These are phyloP conservation scores for Pneumocystis jirovecii DNA, from an alignment of 1,139 yeast species.

Conservation along the genomic window DNA sequence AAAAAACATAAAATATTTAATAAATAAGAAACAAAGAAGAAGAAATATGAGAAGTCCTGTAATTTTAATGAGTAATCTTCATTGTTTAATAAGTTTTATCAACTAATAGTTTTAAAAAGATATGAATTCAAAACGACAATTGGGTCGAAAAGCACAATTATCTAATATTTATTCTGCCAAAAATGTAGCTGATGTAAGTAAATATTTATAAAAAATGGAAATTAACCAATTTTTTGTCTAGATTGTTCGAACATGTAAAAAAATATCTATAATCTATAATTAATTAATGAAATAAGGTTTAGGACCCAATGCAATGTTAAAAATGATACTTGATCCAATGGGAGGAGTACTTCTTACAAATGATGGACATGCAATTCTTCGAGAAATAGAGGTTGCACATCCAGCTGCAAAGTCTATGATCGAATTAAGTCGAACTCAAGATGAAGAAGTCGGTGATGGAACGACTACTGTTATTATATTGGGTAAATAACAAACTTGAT, in stretches of 20 bases:
- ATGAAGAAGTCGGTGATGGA: slow-evolving; percentile 98
- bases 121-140: slow-evolving; percentile 50
- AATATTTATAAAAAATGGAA: not conserved
- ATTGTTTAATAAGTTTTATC: not conserved
- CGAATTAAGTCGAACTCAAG: slow-evolving; percentile 91
- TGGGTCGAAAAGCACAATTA: slow-evolving; percentile 93
- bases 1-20: not conserved
- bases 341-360: slow-evolving; percentile 88
- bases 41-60: not conserved
- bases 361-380: slow-evolving; percentile 88
- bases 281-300: not conserved
- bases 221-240: not conserved
- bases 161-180: slow-evolving; percentile 97
- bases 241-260: slow-evolving; percentile 79
- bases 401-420: slow-evolving; percentile 99
- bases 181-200: slow-evolving; percentile 32
- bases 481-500: slow-evolving; percentile 14
- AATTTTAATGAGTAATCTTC: slow-evolving; percentile 10
- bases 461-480: slow-evolving; percentile 75
- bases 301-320: slow-evolving; percentile 99
- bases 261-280: not conserved
- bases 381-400: slow-evolving; percentile 84
- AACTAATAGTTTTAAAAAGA: not conserved
- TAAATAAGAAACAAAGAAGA: not conserved
- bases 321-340: slow-evolving; percentile 96